Evolutionary conservation across 768 basidiomycete genomes (phyloP), one percentile per base, ranked within the genome.

Genomic region (Melanogaster broomeanus): DNA sequence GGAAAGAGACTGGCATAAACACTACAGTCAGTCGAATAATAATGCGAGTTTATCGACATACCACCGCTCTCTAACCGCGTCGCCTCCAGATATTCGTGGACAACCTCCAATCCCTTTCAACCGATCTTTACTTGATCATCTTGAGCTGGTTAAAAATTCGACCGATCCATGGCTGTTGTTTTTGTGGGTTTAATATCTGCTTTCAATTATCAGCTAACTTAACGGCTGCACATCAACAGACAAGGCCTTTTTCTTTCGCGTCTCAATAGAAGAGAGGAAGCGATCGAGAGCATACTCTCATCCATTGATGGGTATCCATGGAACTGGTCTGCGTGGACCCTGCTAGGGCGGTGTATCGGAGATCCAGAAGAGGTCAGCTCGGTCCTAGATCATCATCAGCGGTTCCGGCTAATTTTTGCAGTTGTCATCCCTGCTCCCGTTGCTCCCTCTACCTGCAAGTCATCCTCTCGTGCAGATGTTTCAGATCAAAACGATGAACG

Each of bases 321-420:
- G 85, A 98, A 98, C 64, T 98, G 95, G 94, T 88, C 90, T 24
- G 75, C 84, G n/a, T 98, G 94, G 94, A 73, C 80, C 8, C 77
- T 93, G 38, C 75, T 98, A n/a, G 80, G 81, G 3, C 83, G 82
- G 47, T 89, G 90, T 63, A 78, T 94, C 28, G 81, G 82, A 13
- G 91, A 93, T 55, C 84, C 83, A 15, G 90, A 93, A 72, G 92
- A 96, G 85, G 94, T 94, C 48, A 33, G 66, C 31, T 37, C 52
- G 5, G 37, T 41, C 40, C 49, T 28, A 21, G 25, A 38, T 6
- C 18, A 15, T 42, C 30, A 13, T 42, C 46, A 45, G 6, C 19
- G 40, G 3, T 9, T 41, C 9, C 7, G 24, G 15, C 53, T 68
- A 35, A 68, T 38, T 47, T 15, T 51, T 39, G 44, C 56, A 81